Base-by-base conservation (phyloP, 805 yeast genomes). In the Suhomyces pyralidae region DNA sequence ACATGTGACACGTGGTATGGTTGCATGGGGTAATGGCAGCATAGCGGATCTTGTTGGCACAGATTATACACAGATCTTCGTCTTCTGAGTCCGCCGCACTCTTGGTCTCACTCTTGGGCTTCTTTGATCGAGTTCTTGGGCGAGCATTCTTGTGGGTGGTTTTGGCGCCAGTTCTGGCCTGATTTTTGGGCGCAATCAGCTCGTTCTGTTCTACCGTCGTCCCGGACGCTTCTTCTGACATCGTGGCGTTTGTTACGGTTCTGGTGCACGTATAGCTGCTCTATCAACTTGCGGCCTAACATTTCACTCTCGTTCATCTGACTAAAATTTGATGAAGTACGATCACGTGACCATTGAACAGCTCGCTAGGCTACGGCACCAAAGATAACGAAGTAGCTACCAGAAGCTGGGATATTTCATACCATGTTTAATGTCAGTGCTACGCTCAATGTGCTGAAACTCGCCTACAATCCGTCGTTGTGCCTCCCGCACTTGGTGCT, bases 11-110 rank as follows among this genome's bases (percentile, higher is more conserved):
- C 0, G 91, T 83, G 32, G 76, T 79, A 65, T 94, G 98, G 61
- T 85, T 84, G 69, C 99, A 94, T 0, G 90, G 88, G 1, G 94
- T 81, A 8, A 88, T 62, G 0, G 96, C 90, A 2, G 84, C 83
- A 59, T 77, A 80, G n/a, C 60, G 58, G 25, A 90, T 76, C 28
- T 73, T 73, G 45, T 88, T 86, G 0, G 97, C 94, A 73, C 99
- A 94, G 52, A 94, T 88, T 20, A 91, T 70, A 77, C 97, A 92
- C 30, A 70, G 63, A 10, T 79, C 79, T 7, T 60, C 68, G n/a
- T 71, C 78, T 38, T 71, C 75, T 14, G 65, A 70, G 5, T 66
- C 70, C 7, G 62, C 70, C 30, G 7, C 26, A 22, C n/a, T 20
- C 7, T 46, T 15, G 40, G n/a, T 7, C 14, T 15, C 19, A n/a